Evolutionary conservation across 2,329 filamentous ascomycete genomes (phyloP).

Genomic region (Talaromyces sp.): DNA sequence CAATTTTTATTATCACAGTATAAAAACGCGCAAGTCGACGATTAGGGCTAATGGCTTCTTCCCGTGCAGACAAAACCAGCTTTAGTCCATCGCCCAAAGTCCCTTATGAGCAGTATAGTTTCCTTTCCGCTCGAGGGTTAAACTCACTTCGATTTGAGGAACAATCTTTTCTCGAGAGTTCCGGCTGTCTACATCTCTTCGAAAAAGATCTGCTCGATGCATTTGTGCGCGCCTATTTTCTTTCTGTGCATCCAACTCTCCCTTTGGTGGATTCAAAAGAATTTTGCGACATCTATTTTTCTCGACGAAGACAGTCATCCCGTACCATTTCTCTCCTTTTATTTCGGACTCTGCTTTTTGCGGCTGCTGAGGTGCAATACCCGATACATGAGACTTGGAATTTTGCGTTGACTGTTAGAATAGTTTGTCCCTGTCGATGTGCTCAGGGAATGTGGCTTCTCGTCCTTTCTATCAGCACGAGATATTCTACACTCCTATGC

Average conservation of each 20-base stretch:
- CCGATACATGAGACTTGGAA: background rate
- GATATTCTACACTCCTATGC: background rate
- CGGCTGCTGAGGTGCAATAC: background rate
- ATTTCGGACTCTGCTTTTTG: background rate
- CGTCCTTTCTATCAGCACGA: background rate
- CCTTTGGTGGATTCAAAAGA: slow-evolving; percentile 38
- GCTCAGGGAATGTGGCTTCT: background rate
- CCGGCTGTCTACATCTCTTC: slow-evolving; percentile 46
- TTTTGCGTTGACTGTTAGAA: background rate
- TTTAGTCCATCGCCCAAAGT: background rate
- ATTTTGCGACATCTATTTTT: slow-evolving; percentile 35
- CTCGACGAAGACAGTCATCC: background rate
- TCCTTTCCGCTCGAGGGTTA: slow-evolving; percentile 18
- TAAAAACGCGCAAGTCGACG: too few relatives aligned
- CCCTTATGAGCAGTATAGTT: slow-evolving; percentile 11
- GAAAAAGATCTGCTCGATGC: slow-evolving; percentile 40
- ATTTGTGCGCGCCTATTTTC: slow-evolving; percentile 40
- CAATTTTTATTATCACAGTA: too few relatives aligned
- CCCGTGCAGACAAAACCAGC: too few relatives aligned
- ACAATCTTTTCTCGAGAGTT: slow-evolving; percentile 44
- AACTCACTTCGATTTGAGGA: slow-evolving; percentile 35
- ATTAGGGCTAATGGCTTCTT: too few relatives aligned
- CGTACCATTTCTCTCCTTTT: background rate
- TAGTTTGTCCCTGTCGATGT: background rate
- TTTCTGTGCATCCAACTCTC: slow-evolving; percentile 25